Evolutionary conservation across 495 filamentous ascomycete species (phyloP), one percentile per base, ranked within the genome.

Genomic region (Daldinia bambusicola): DNA sequence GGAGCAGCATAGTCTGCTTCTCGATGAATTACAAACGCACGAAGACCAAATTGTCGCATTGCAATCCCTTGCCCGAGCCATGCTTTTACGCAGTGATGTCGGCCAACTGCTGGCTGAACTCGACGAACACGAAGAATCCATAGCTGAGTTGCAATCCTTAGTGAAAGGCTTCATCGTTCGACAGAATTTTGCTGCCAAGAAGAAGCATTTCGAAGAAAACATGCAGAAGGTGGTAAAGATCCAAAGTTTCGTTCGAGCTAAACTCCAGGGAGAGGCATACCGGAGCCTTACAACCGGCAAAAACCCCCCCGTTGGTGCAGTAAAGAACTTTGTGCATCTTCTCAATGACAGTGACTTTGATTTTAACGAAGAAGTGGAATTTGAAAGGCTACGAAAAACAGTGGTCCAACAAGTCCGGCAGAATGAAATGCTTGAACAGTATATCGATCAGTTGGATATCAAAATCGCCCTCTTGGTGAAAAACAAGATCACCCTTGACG

Each of bases 211-310:
- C 81, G 89, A 90, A 59, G 89, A 95, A 79, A 99, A 99, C 72
- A 99, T 99, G 96, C 89, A 97, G 72, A 98, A 95, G 82, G 96
- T 99, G 18, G 90, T 99, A 80, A 99, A 99, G 80, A 91, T 98
- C 60, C 95, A 99, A 79, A 98, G 95, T 77, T 97, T 97, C 69
- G 90, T 98, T 55, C 88, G 95, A 63, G 95, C 88, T 26, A 93
- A 93, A 69, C 92, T 98, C 56, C 96, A 98, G 80, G 95, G 95
- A 6, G 93, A 98, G 79, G 96, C 96, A 1, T 99, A 99, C 83
- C 98, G 97, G 84, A 95, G 91, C 75, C 84, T 97, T 71, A 97
- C 94, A 6, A 93, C 89, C 36, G 95, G 96, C n/a, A 97, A 97
- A 80, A 98, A 98, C 74, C 95, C 95, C 53, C 95, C 96, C 3